Base-by-base conservation (phyloP, 768 basidiomycete genomes). In the Mrakia blollopis region DNA sequence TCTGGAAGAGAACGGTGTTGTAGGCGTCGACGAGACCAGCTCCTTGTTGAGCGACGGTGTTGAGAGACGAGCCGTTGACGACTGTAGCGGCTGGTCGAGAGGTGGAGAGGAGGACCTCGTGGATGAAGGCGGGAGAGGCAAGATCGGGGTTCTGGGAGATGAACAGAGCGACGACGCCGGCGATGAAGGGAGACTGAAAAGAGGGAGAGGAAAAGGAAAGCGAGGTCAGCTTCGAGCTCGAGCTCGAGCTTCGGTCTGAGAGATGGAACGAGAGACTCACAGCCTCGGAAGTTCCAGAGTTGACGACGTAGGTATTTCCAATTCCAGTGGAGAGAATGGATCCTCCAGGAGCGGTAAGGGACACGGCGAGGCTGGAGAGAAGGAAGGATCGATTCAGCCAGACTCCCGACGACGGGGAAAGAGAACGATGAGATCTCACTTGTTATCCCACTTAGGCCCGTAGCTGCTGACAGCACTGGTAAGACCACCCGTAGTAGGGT, bases 401-500 rank as follows among this genome's bases (percentile, higher is more conserved):
- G 25, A 16, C 9, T 37, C 16, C 30, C 63, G 25, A 57, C 63
- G 63, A 30, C 28, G 37, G 18, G 0, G 28, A 35, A n/a, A 5
- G 32, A 63, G 63, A 18, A 28, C 23, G 23, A 65, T 10, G 37
- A 39, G 32, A 25, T 13, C 63, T 65, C 63, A 65, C 63, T 68
- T 77, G 63, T 77, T 73, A 65, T 52, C 76, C 35, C 54, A 47
- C 37, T 39, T 78, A 0, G 50, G 70, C 11, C 79, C 70, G 60
- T 69, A 57, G 16, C 69, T 30, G 30, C 68, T 50, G 39, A 87
- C 88, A 21, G 83, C 80, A 1, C 88, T 89, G n/a, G 89, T 86
- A 63, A 89, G 85, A 23, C 89, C 89, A n/a, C 88, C 89, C 7
- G 83, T 82, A 18, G 71, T 80, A 32, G 86, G 84, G 78, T 88